Percentiles rank a stretch among this genome's conserved stretches.
These are phyloP conservation scores for Albophoma yamanashiensis DNA, from an alignment of 2,329 filamentous ascomycete species.

Conservation along the genomic window DNA sequence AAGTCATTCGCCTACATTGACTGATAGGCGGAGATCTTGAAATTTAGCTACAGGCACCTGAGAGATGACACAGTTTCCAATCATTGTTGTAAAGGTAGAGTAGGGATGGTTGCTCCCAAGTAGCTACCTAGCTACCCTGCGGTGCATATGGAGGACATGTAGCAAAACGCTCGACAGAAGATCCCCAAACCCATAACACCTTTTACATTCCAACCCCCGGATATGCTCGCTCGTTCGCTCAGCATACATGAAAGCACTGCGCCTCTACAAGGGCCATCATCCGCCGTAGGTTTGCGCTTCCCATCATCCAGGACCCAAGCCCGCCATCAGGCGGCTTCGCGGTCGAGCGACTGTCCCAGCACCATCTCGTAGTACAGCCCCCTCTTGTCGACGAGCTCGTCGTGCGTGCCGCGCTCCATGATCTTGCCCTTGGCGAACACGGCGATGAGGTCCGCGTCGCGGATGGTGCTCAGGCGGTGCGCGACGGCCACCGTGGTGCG, in stretches of 20 bases:
- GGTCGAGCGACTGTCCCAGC: slow-evolving; percentile 29
- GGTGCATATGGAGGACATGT: not conserved
- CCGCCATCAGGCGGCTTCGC: slow-evolving; percentile 12
- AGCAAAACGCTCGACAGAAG: not conserved
- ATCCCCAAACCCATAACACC: not conserved
- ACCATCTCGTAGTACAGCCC: slow-evolving; percentile 46
- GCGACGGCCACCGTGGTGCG: slow-evolving; percentile 54
- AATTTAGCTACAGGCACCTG: too few relatives aligned
- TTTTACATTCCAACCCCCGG: not conserved
- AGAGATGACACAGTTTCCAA: too few relatives aligned
- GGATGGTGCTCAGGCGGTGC: slow-evolving; percentile 44
- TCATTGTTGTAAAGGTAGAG: too few relatives aligned
- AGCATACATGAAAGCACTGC: not conserved
- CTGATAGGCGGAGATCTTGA: too few relatives aligned
- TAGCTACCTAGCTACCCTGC: not conserved
- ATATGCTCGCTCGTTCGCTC: not conserved
- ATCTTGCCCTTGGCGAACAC: slow-evolving; percentile 39
- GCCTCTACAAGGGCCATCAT: not conserved
- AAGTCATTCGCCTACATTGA: too few relatives aligned
- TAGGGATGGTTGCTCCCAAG: not conserved
- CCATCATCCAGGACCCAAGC: not conserved
- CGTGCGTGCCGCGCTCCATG: slow-evolving; percentile 50
- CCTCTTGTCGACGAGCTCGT: slow-evolving; percentile 38
- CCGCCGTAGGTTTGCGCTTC: not conserved
- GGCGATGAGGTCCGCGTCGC: slow-evolving; percentile 51